Base-by-base conservation (phyloP, 2,329 filamentous ascomycete genomes). In the Alternaria ethzedia region DNA sequence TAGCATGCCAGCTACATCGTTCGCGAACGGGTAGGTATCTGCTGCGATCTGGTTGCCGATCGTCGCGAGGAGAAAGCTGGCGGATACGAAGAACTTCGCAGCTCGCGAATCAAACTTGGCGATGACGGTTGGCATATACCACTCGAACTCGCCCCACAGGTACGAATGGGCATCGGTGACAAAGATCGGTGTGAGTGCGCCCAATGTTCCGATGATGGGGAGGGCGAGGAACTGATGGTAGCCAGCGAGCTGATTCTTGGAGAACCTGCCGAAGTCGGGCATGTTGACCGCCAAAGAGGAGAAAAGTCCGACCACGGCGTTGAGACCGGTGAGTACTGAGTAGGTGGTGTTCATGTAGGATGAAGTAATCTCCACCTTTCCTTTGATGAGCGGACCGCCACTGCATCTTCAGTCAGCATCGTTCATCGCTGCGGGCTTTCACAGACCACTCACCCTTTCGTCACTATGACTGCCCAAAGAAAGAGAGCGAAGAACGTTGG, bases 231-330 rank as follows among this genome's bases (percentile, higher is more conserved):
- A 82, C 64, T 84, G 83, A 52, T 83, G 82, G 41, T 78, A 77
- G 43, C 81, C 81, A 1, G 69, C 73, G 17, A 82, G 71, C n/a
- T 72, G 76, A 51, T 82, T 80, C 69, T 82, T 83, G 49, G 75
- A 81, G 65, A 82, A 82, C 2, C 81, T 75, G 15, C 78, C 79
- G 57, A 82, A 82, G 72, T 82, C 81, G 6, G 83, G 80, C 74
- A 86, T 85, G 70, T 86, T 86, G 59, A 86, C 82, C 2, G 83
- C 83, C 61, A 84, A 78, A 23, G 82, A 83, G 12, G 78, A 81
- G 73, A 84, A 86, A 10, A 84, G 80, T 17, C 84, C 84, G 21
- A 84, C 85, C 30, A 86, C 83, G 13, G 80, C 82, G 44, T 83
- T 84, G 57, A 84, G 72, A 4, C 80, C 81, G 3, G 82, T 81